Evolutionary conservation across 768 basidiomycete genomes (phyloP).

Genomic region (Grammothele lineata): DNA sequence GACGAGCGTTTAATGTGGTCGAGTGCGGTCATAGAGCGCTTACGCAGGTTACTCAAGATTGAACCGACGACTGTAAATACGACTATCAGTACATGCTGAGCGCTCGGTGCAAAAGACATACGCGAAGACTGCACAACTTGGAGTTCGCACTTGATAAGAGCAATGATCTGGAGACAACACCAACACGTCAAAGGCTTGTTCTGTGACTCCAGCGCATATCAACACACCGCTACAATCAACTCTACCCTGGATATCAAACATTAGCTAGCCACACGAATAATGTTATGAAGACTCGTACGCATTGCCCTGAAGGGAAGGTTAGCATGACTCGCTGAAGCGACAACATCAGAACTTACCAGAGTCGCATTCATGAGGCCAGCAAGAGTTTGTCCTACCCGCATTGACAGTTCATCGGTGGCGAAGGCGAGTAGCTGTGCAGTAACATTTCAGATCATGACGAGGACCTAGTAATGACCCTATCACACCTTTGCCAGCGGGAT

Average conservation of each 20-base stretch:
- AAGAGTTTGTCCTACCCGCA: constrained; percentile 78
- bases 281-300: constrained; percentile 18
- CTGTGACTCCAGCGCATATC: background rate
- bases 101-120: constrained; percentile 12
- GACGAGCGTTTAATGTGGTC: background rate
- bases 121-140: constrained; percentile 42
- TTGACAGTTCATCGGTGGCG: constrained; percentile 80
- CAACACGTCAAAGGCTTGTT: too few relatives aligned
- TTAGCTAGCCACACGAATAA: background rate
- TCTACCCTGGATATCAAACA: constrained; percentile 30
- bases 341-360: constrained; percentile 38
- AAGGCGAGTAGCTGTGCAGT: constrained; percentile 62
- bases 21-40: too few relatives aligned
- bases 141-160: constrained; percentile 41
- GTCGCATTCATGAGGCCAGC: constrained; percentile 87
- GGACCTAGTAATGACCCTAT: background rate
- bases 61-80: constrained; percentile 39
- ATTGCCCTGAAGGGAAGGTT: constrained; percentile 20
- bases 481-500: constrained; percentile 77
- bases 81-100: background rate
- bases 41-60: constrained; percentile 42
- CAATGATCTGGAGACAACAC: constrained; percentile 43
- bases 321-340: background rate
- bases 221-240: constrained; percentile 38
- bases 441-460: background rate